These are phyloP conservation scores for Scutellaria baicalensis DNA, from an alignment of 257 asterid species.

Conservation along the genomic window DNA sequence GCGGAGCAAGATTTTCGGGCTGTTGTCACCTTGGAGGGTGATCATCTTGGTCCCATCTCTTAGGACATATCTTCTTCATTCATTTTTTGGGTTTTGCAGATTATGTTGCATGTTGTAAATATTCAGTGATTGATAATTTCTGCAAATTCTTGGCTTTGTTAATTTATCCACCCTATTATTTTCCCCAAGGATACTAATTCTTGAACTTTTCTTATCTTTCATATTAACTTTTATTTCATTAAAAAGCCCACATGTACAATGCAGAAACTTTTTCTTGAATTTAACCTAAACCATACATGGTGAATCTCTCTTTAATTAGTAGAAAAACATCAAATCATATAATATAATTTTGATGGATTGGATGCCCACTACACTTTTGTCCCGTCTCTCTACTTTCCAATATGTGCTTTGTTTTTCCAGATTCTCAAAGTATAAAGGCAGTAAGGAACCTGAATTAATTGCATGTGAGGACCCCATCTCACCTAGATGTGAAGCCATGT, in stretches of 20 bases:
- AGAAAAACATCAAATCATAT: no score
- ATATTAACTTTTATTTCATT: no score
- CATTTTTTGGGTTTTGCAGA: neutral
- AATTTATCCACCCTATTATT: no score
- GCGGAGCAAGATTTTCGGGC: slow-evolving; percentile 61
- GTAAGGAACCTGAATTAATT: slow-evolving; percentile 20
- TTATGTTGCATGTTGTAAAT: neutral
- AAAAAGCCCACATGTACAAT: no score
- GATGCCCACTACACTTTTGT: slow-evolving; percentile 9
- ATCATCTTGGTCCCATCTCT: slow-evolving; percentile 61
- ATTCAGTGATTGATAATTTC: neutral
- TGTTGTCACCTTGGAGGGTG: slow-evolving; percentile 65
- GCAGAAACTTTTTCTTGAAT: no score
- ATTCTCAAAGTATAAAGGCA: slow-evolving; percentile 20
- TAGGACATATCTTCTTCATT: neutral
- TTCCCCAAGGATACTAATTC: no score
- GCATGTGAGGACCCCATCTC: slow-evolving; percentile 8
- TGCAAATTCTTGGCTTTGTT: neutral
- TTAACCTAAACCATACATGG: no score
- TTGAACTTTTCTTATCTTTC: no score
- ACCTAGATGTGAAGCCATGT: slow-evolving; percentile 8
- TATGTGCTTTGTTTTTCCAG: neutral
- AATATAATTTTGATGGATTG: neutral
- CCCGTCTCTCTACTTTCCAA: neutral
- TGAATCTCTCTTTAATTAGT: no score